A percentile compares a stretch with the other conserved stretches of the same genome.
phyloP scores from a whole-genome alignment of 1,139 yeast genomes.

The Debaryomyces subglobosus region DNA sequence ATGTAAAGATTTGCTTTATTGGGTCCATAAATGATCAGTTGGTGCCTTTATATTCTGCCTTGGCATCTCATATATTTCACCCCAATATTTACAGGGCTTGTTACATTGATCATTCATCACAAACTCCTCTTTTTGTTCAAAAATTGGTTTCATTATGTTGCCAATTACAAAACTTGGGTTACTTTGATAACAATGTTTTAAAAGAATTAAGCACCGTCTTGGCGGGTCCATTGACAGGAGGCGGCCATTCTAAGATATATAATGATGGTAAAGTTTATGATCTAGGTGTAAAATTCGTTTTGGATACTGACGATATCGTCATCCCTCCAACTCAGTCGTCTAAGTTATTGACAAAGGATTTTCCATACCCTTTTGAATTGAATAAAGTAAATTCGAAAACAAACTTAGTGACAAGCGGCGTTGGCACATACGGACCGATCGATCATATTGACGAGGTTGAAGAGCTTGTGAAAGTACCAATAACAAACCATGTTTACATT shows the following conservation, averaged over 20 bases:
- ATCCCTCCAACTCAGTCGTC: constrained; percentile 29
- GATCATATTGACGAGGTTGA: constrained; percentile 10
- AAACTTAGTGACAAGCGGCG: constrained; percentile 24
- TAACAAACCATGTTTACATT: constrained; percentile 54
- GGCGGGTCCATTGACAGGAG: constrained; percentile 91
- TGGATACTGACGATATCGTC: constrained; percentile 73
- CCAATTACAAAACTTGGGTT: constrained; percentile 63
- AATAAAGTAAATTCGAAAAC: constrained; percentile 7
- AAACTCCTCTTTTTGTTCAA: constrained; percentile 50
- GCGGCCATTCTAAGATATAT: constrained; percentile 91
- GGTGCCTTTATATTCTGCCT: constrained; percentile 88
- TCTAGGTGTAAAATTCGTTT: constrained; percentile 69
- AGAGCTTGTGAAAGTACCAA: constrained; percentile 28
- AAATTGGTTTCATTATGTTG: constrained; percentile 51
- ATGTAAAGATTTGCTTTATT: constrained; percentile 76
- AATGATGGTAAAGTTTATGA: constrained; percentile 86
- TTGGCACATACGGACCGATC: constrained; percentile 22
- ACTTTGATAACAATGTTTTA: constrained; percentile 73
- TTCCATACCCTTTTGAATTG: constrained; percentile 12
- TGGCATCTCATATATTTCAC: constrained; percentile 80
- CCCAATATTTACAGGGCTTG: constrained; percentile 90
- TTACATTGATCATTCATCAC: constrained; percentile 71
- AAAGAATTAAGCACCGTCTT: constrained; percentile 80
- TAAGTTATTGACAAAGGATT: constrained; percentile 12
- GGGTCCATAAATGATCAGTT: constrained; percentile 92